A percentile compares a stretch with the other conserved stretches of the same genome.
These are phyloP conservation scores for Verticillium isaacii DNA, from an alignment of 2,329 filamentous ascomycete genomes.

Conservation along the genomic window DNA sequence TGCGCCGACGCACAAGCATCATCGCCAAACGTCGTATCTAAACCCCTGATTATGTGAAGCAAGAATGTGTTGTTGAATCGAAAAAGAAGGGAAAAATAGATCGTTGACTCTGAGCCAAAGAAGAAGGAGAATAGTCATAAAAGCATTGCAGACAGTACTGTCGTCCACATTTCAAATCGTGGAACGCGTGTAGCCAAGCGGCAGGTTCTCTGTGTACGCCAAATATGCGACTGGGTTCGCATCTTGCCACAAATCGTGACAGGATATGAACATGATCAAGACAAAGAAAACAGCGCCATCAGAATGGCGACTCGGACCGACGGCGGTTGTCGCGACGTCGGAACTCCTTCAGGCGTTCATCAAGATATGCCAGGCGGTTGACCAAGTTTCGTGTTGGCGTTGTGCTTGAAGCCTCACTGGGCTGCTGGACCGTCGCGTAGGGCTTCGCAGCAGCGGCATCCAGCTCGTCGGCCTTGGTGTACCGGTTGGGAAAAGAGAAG, in stretches of 20 bases:
- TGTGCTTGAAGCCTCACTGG: slow-evolving; percentile 26
- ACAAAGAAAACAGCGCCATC: slow-evolving; percentile 21
- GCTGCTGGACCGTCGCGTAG: slow-evolving; percentile 54
- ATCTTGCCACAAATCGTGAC: slow-evolving; percentile 1
- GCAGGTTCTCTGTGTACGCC: neutral
- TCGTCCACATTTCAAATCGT: neutral
- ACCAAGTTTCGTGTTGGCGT: slow-evolving; percentile 38
- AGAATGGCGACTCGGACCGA: slow-evolving; percentile 47
- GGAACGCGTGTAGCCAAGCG: neutral
- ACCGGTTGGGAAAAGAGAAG: slow-evolving; percentile 56
- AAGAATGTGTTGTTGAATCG: neutral
- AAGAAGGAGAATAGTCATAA: slow-evolving; percentile 1
- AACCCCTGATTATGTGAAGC: neutral
- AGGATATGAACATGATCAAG: slow-evolving; percentile 8
- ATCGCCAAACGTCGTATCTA: neutral
- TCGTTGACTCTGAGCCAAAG: neutral
- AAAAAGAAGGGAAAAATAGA: neutral
- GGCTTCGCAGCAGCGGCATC: slow-evolving; percentile 42
- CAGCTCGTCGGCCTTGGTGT: slow-evolving; percentile 41
- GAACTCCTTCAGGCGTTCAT: slow-evolving; percentile 52
- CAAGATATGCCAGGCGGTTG: slow-evolving; percentile 52
- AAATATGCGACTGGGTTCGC: neutral
- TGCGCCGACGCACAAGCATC: neutral
- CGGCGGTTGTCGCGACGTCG: slow-evolving; percentile 37
- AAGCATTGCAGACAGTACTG: neutral